Conservation (phyloP, 2,329 filamentous ascomycete species). For the Pyricularia sp. region DNA sequence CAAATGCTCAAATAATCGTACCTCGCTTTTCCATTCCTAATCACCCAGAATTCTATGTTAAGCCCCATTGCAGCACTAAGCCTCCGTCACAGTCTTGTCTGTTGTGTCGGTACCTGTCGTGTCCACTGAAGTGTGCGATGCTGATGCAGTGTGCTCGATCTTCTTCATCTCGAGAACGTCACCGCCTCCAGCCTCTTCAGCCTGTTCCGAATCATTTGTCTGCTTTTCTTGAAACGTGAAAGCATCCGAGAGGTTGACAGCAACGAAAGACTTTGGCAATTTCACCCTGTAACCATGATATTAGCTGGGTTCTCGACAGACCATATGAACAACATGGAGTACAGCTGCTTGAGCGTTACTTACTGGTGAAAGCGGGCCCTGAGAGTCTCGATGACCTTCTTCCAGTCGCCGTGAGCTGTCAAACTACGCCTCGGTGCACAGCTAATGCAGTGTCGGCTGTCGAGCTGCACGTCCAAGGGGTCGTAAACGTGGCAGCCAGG, state of each 20-base stretch:
- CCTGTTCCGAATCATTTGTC: constrained; percentile 27
- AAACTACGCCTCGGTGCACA: constrained; percentile 84
- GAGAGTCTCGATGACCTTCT: constrained; percentile 90
- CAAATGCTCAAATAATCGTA: neutral
- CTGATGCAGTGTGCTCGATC: constrained; percentile 11
- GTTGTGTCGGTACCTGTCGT: neutral
- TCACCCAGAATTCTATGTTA: neutral
- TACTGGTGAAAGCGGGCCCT: constrained; percentile 92
- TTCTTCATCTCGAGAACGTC: constrained; percentile 40
- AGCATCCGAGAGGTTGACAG: constrained; percentile 54
- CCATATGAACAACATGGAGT: neutral
- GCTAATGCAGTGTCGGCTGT: constrained; percentile 93
- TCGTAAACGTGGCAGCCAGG: constrained; percentile 96
- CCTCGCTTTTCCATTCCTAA: neutral
- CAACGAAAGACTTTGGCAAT: constrained; percentile 55
- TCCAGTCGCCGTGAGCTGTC: constrained; percentile 90
- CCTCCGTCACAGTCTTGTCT: neutral
- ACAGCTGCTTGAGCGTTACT: constrained; percentile 22
- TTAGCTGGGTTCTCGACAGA: neutral
- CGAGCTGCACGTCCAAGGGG: constrained; percentile 89
- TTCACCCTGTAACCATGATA: constrained; percentile 40
- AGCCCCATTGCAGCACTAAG: neutral
- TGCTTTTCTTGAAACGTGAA: constrained; percentile 51
- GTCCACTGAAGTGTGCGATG: neutral
- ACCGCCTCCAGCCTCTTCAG: constrained; percentile 6